Base-by-base conservation (phyloP, 805 yeast genomes). In the Monosporozyma servazzii region DNA sequence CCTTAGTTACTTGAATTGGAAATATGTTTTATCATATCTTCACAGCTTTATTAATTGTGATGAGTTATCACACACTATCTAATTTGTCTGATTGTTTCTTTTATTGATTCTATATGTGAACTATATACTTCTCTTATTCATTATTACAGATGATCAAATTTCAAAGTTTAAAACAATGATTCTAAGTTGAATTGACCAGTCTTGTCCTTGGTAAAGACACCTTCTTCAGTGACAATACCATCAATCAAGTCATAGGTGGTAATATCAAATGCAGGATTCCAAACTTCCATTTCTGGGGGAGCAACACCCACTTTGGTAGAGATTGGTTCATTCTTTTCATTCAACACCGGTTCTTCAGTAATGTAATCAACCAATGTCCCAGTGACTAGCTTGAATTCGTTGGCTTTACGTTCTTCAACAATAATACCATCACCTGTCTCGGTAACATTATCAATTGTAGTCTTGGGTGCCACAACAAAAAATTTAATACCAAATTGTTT, bases 201-300 rank as follows among this genome's bases (percentile, higher is more conserved):
- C 0, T 46, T 42, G 49, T 73, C 70, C 61, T 86, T 86, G 33
- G 70, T 68, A 20, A 77, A 74, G 2, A 75, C 81, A 2, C 79
- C 78, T 50, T 80, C 78, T 69, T 91, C 98, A 0, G 97, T 91
- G 36, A 91, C 88, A 53, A 93, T 88, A 53, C 88, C 86, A 63
- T 89, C 96, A 50, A 91, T 89, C 39, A 84, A 71, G 45, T 75
- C 76, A 60, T 83, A 82, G 0, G 96, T 96, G 3, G 98, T 88
- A 15, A 93, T 88, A 63, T 91, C 99, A 62, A 91, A 91, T 0
- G 97, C 85, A 0, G 99, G 99, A 62, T 93, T 93, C 97, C 97
- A 91, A 1, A 89, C 96, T 4, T 75, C 71, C 31, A 90, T 84
- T 0, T 84, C 86, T 1, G 86, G 85, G 3, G 98, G 93, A 1